phyloP scores from a whole-genome alignment of 2,329 filamentous ascomycete species.

The Alternaria atra region DNA sequence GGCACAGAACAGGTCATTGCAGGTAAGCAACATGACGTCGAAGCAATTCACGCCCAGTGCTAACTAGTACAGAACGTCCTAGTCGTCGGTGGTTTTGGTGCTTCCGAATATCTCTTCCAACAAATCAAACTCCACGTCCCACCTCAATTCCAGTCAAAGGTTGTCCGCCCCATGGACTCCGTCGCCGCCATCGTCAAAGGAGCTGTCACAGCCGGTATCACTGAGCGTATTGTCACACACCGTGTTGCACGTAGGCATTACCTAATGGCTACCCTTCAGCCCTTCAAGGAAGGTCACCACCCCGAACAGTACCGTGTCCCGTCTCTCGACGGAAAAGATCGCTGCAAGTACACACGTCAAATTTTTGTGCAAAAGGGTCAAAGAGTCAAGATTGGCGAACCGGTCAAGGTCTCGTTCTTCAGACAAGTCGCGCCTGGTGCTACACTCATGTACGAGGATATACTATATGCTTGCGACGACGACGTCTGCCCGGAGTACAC shows the following conservation, averaged over 20 bases:
- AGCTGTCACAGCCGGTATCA: slow-evolving; percentile 96
- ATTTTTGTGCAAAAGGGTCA: slow-evolving; percentile 99
- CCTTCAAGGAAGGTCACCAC: slow-evolving; percentile 98
- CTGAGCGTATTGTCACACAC: slow-evolving; percentile 94
- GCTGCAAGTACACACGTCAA: slow-evolving; percentile 98
- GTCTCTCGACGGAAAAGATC: slow-evolving; percentile 93
- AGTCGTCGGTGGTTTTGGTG: slow-evolving; percentile 97
- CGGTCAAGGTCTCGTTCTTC: slow-evolving; percentile 99
- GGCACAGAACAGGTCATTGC: slow-evolving; percentile 90
- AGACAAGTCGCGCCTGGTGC: slow-evolving; percentile 95
- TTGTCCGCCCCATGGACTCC: slow-evolving; percentile 98
- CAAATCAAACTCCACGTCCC: slow-evolving; percentile 99
- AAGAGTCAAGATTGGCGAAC: slow-evolving; percentile 98
- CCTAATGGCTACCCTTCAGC: slow-evolving; percentile 97
- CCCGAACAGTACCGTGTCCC: slow-evolving; percentile 98
- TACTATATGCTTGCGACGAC: slow-evolving; percentile 95
- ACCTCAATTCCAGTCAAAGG: slow-evolving; percentile 97
- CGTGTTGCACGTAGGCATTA: slow-evolving; percentile 97
- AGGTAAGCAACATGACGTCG: slow-evolving; percentile 61
- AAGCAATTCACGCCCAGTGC: slow-evolving; percentile 9
- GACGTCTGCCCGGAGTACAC: slow-evolving; percentile 99
- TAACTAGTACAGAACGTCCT: slow-evolving; percentile 75
- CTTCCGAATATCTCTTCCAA: slow-evolving; percentile 98
- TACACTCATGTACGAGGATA: slow-evolving; percentile 99
- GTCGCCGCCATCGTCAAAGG: slow-evolving; percentile 99